Evolutionary conservation across 257 asterid genomes (phyloP).

Genomic region (Vinca minor): DNA sequence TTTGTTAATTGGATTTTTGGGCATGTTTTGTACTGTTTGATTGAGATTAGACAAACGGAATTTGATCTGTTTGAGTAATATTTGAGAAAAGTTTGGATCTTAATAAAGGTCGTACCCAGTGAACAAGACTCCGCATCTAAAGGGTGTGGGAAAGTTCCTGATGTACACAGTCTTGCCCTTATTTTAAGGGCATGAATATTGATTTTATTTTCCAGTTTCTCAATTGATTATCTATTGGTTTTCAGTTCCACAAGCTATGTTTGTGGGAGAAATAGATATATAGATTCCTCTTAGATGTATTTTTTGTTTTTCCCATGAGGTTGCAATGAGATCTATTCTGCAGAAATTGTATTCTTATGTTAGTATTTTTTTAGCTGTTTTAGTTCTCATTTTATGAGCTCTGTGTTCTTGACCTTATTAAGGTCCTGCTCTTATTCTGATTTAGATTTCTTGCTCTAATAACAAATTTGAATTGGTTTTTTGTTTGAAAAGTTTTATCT

Average conservation of each 20-base stretch:
- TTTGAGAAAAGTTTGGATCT: conserved; percentile 3
- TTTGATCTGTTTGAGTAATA: neutral
- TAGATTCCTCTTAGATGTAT: neutral
- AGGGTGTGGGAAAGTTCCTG: too few relatives aligned
- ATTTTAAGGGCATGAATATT: neutral
- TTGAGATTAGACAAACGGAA: neutral
- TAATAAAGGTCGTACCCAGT: too few relatives aligned
- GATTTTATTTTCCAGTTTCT: neutral
- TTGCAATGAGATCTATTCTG: neutral
- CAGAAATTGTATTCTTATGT: neutral
- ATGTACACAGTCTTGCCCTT: too few relatives aligned
- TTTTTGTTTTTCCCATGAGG: neutral
- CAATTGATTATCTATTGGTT: neutral
- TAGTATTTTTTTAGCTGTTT: neutral
- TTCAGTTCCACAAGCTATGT: conserved; percentile 1
- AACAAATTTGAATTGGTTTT: too few relatives aligned
- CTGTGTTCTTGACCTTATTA: too few relatives aligned
- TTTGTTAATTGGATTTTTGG: neutral
- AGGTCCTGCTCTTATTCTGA: neutral
- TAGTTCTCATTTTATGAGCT: neutral
- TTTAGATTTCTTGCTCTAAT: too few relatives aligned
- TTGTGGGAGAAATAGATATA: neutral
- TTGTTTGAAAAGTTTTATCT: neutral
- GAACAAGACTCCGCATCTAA: too few relatives aligned
- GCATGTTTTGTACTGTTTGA: conserved; percentile 13